Conservation (phyloP, 495 filamentous ascomycete genomes). For the Bryoglossum gracile region DNA sequence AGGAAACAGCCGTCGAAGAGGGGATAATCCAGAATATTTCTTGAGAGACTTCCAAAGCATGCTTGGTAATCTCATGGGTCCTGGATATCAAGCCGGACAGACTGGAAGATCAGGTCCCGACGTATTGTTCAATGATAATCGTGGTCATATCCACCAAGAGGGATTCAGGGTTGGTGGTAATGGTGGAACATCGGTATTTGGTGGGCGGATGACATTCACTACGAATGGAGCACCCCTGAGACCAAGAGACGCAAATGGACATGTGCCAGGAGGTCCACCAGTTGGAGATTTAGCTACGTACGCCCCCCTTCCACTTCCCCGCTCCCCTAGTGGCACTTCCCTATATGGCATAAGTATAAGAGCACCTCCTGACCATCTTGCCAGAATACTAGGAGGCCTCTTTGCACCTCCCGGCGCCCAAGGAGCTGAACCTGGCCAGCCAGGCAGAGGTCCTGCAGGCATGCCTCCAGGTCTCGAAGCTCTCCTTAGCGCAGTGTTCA, state of each 20-base stretch:
- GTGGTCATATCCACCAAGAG: not conserved
- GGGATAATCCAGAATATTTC: slow-evolving; percentile 18
- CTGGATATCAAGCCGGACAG: slow-evolving; percentile 19
- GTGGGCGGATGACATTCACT: slow-evolving; percentile 19
- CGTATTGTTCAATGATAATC: slow-evolving; percentile 15
- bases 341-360: slow-evolving; percentile 17
- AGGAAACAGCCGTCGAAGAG: not conserved
- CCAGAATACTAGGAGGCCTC: slow-evolving; percentile 20
- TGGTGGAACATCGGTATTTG: slow-evolving; percentile 13
- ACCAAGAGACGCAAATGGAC: slow-evolving; percentile 15
- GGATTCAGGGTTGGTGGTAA: slow-evolving; percentile 9
- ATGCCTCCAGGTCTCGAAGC: slow-evolving; percentile 21
- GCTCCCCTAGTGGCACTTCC: slow-evolving; percentile 13
- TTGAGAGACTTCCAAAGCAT: slow-evolving; percentile 26
- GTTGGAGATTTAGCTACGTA: slow-evolving; percentile 25
- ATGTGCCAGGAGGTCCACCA: slow-evolving; percentile 13
- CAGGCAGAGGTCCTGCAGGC: slow-evolving; percentile 6
- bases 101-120: slow-evolving; percentile 25
- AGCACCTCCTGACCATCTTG: slow-evolving; percentile 22
- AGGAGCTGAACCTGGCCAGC: slow-evolving; percentile 3
- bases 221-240: slow-evolving; percentile 7
- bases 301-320: slow-evolving; percentile 8
- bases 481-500: slow-evolving; percentile 47
- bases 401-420: slow-evolving; percentile 13
- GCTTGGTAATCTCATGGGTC: slow-evolving; percentile 23